Conservation (phyloP, 495 filamentous ascomycete genomes). For the Penicillium goetzii region DNA sequence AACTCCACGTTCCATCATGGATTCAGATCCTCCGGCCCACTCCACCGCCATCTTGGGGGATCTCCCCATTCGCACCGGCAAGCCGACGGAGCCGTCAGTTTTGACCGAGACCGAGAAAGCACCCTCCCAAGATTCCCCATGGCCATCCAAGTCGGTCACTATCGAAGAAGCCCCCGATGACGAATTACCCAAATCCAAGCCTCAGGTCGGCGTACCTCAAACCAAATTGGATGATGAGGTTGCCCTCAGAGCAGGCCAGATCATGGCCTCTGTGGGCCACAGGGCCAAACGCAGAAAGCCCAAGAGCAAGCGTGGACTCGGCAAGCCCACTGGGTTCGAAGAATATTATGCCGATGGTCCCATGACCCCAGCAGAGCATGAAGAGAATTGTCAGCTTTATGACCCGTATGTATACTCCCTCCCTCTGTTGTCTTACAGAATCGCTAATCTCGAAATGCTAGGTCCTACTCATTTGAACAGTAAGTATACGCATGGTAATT, state of each 20-base stretch:
- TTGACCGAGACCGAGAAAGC: background rate
- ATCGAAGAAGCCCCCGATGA: background rate
- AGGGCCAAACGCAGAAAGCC: constrained; percentile 43
- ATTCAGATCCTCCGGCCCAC: background rate
- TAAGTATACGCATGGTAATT: constrained; percentile 27
- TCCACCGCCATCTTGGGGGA: constrained; percentile 12
- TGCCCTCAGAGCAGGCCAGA: constrained; percentile 18
- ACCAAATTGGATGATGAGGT: constrained; percentile 17
- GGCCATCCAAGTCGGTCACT: background rate
- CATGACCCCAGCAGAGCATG: constrained; percentile 66
- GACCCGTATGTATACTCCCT: constrained; percentile 28
- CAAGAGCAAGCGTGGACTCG: constrained; percentile 53
- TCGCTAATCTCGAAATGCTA: background rate
- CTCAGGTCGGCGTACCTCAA: background rate
- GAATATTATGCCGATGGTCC: constrained; percentile 79
- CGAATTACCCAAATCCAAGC: background rate
- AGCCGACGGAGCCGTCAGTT: background rate
- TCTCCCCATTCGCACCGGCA: constrained; percentile 14
- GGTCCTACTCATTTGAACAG: constrained; percentile 38
- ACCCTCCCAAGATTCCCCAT: background rate
- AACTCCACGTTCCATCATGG: constrained; percentile 5
- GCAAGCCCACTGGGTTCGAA: constrained; percentile 54
- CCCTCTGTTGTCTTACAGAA: background rate
- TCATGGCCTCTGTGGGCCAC: constrained; percentile 18
- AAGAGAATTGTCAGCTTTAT: constrained; percentile 65